Evolutionary conservation across 371 early-diverging fungal species (phyloP).

Genomic region (Actinomucor elegans): DNA sequence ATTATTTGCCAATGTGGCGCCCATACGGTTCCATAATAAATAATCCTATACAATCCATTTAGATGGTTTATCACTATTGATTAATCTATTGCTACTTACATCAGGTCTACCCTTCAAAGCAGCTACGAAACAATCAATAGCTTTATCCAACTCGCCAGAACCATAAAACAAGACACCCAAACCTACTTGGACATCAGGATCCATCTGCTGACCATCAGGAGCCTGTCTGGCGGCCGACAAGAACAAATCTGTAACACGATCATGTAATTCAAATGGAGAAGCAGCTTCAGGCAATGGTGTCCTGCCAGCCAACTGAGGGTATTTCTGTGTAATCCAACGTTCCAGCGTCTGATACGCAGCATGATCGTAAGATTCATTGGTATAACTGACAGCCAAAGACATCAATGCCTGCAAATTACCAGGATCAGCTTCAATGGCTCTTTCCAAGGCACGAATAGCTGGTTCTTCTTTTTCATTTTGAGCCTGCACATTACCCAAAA

Average conservation of each 20-base stretch:
- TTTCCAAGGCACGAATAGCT: constrained; percentile 79
- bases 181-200: constrained; percentile 93
- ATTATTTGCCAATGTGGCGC: constrained; percentile 95
- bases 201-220: constrained; percentile 71
- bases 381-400: constrained; percentile 92
- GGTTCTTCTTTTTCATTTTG: constrained; percentile 89
- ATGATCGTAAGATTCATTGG: constrained; percentile 81
- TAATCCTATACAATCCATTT: constrained; percentile 66
- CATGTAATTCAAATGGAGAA: constrained; percentile 62
- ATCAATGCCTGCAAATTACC: constrained; percentile 67
- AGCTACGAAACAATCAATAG: constrained; percentile 95
- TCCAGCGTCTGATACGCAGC: constrained; percentile 53
- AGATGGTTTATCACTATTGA: neutral
- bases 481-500: constrained; percentile 79
- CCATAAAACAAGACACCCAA: constrained; percentile 94
- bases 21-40: constrained; percentile 94
- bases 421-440: constrained; percentile 66
- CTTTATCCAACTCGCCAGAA: constrained; percentile 87
- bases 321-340: constrained; percentile 49
- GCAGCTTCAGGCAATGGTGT: constrained; percentile 27
- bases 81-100: constrained; percentile 37
- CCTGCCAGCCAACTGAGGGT: constrained; percentile 29
- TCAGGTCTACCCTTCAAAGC: constrained; percentile 90
- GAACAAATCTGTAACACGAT: constrained; percentile 73
- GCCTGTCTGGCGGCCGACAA: constrained; percentile 76